Percentiles rank a stretch among this genome's conserved stretches.
phyloP scores from a whole-genome alignment of 2,329 filamentous ascomycete genomes.

The Hypoxylon sp. region DNA sequence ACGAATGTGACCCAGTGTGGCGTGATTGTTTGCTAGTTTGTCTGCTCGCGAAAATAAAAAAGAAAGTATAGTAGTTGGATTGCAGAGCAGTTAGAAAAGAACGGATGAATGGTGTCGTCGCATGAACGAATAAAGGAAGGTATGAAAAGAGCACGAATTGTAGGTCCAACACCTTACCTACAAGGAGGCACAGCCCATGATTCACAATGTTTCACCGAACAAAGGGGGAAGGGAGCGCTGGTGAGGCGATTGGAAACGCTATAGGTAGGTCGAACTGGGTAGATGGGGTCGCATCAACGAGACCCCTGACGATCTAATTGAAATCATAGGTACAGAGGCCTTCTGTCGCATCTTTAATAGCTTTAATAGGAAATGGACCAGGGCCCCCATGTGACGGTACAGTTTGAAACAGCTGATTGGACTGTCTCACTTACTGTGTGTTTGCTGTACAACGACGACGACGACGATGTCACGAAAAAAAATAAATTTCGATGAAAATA shows the following conservation, averaged over 20 bases:
- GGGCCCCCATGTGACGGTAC: conserved; percentile 10
- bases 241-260: conserved; percentile 26
- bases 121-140: conserved; percentile 12
- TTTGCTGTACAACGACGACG: conserved; percentile 6
- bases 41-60: conserved; percentile 7
- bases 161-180: not conserved
- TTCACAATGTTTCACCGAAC: conserved; percentile 35
- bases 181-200: conserved; percentile 35
- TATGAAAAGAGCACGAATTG: conserved; percentile 16
- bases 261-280: conserved; percentile 5
- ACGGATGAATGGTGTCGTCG: conserved; percentile 23
- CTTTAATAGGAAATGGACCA: conserved; percentile 22
- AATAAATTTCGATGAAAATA: not conserved
- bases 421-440: conserved; percentile 16
- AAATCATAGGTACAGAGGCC: conserved; percentile 17
- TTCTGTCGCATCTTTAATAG: conserved; percentile 26
- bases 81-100: conserved; percentile 14
- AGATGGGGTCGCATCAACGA: conserved; percentile 27
- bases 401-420: not conserved
- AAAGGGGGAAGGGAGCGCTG: conserved; percentile 20
- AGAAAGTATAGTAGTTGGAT: conserved; percentile 15
- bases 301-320: conserved; percentile 41
- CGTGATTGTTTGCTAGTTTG: conserved; percentile 8
- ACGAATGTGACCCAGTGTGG: conserved; percentile 27
- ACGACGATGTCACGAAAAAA: not conserved